Evolutionary conservation across 305 asterid genomes (phyloP), one percentile per base, ranked within the genome.

Genomic region (Salvia sclarea): DNA sequence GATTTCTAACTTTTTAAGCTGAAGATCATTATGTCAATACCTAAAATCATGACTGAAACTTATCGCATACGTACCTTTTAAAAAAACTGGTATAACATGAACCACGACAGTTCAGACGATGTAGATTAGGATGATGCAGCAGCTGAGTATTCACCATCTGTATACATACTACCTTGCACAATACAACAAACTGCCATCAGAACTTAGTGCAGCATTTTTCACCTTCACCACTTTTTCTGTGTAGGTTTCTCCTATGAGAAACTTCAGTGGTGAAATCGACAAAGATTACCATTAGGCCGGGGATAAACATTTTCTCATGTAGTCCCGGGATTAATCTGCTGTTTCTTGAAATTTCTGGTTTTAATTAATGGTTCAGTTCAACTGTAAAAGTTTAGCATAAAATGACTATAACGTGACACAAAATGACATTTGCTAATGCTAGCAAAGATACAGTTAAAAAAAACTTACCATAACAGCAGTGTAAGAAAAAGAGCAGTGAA

Each of bases 401-500:
- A 63, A 68, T 18, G 31, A 20, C 47, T 53, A 30, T 28, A 50
- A 55, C 21, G 25, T 57, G 68, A 47, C 18, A 64, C 7, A 35
- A 54, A 25, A 56, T 5, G 68, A 37, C 41, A 35, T 8, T 12
- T 13, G 45, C 66, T 31, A 31, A 68, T n/a, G n/a, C n/a, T n/a
- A 43, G 64, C n/a, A 45, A 28, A 45, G 17, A 28, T 43, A 12
- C 21, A 25, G 10, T 56, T n/a, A n/a, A n/a, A 28, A 6, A 60
- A 38, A 8, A 24, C 7, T 18, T 25, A 43, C 5, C 16, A 10
- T 47, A 22, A 30, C 21, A 17, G n/a, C 40, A 68, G 14, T 44
- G 55, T 41, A 62, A 53, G 65, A 54, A 35, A 61, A 28, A 30
- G 61, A 41, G 50, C 53, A 35, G 59, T 41, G 35, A 40, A 61